A percentile compares a stretch with the other conserved stretches of the same genome.
These are phyloP conservation scores for Lepiota venenata DNA, from an alignment of 768 basidiomycete species.

Conservation along the genomic window DNA sequence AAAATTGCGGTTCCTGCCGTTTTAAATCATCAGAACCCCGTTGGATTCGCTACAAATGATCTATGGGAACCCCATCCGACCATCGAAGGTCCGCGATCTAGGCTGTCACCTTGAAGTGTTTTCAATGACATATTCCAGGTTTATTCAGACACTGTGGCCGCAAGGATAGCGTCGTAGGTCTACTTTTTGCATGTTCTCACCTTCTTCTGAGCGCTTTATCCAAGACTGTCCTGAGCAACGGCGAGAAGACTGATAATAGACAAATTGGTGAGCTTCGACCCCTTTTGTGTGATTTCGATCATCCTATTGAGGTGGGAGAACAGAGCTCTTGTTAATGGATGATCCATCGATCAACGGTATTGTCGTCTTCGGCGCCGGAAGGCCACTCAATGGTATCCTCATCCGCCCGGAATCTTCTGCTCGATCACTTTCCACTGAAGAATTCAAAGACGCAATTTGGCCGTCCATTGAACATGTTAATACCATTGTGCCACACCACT, in stretches of 20 bases:
- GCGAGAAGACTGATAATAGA: constrained; percentile 25
- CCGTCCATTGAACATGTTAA: constrained; percentile 21
- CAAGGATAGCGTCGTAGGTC: constrained; percentile 19
- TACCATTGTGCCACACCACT: constrained; percentile 21
- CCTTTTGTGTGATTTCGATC: not conserved
- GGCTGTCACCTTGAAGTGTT: not conserved
- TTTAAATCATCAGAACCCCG: constrained; percentile 17
- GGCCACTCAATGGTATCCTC: constrained; percentile 21
- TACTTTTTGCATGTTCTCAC: not conserved
- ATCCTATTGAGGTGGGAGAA: too few relatives aligned
- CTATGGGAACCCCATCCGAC: constrained; percentile 20
- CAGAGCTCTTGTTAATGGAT: constrained; percentile 19
- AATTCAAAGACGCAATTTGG: constrained; percentile 18
- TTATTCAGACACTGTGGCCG: constrained; percentile 19
- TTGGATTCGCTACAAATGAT: constrained; percentile 18
- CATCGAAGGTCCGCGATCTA: constrained; percentile 6
- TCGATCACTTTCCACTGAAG: not conserved
- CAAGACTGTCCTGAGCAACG: constrained; percentile 25
- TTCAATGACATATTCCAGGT: not conserved
- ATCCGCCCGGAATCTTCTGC: constrained; percentile 11
- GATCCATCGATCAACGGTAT: constrained; percentile 17
- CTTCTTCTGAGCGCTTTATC: not conserved
- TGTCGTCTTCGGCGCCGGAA: constrained; percentile 21
- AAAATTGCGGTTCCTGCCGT: constrained; percentile 16
- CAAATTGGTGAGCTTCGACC: constrained; percentile 18